phyloP scores from a whole-genome alignment of 805 yeast genomes.

The Sugiyamaella smithiae region DNA sequence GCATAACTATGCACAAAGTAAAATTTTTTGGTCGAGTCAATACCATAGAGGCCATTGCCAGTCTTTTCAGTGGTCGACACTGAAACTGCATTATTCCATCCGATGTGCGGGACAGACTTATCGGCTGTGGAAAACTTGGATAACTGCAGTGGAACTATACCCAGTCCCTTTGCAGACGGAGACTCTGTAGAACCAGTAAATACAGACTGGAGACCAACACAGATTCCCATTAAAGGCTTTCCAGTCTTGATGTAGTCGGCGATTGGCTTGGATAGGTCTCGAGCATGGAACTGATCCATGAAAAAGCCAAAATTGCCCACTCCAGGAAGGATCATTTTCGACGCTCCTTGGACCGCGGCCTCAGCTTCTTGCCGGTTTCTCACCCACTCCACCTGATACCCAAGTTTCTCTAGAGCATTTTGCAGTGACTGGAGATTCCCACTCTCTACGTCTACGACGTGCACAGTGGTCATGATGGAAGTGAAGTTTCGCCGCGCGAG shows the following conservation, averaged over 20 bases:
- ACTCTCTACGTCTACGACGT: constrained; percentile 88
- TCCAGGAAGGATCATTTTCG: constrained; percentile 79
- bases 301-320: constrained; percentile 98
- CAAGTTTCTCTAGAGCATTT: constrained; percentile 79
- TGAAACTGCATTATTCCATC: constrained; percentile 71
- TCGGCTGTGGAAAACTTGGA: constrained; percentile 56
- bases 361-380: constrained; percentile 49
- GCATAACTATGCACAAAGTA: constrained; percentile 97
- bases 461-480: constrained; percentile 35
- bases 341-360: constrained; percentile 25
- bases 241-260: constrained; percentile 68
- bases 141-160: constrained; percentile 51
- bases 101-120: constrained; percentile 94
- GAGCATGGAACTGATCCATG: constrained; percentile 60
- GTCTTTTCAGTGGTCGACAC: constrained; percentile 3
- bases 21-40: constrained; percentile 67
- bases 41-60: constrained; percentile 48
- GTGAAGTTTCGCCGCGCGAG: not conserved
- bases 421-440: constrained; percentile 88
- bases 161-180: constrained; percentile 59
- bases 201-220: constrained; percentile 92
- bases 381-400: constrained; percentile 64
- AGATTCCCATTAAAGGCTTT: constrained; percentile 89
- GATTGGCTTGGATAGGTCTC: constrained; percentile 66
- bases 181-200: constrained; percentile 75